These are phyloP conservation scores for Glaciozyma martinii DNA, from an alignment of 768 basidiomycete species.

Conservation along the genomic window DNA sequence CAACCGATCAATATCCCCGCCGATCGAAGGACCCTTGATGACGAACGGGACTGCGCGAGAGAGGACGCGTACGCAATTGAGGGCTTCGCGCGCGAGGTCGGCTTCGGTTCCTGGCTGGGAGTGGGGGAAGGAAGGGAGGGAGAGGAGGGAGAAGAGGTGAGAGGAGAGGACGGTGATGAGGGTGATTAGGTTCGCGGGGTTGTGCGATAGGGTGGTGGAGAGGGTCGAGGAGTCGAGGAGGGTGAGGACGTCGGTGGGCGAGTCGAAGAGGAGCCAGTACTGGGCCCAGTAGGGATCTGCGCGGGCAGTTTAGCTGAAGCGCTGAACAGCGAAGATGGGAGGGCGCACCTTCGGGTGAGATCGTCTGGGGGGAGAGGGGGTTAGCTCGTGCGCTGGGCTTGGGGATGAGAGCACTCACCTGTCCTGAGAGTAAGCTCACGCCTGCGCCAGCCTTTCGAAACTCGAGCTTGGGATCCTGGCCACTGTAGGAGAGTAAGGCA, in stretches of 20 bases:
- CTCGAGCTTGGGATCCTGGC: slow-evolving; percentile 27
- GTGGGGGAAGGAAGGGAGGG: slow-evolving; percentile 9
- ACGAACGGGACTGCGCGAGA: slow-evolving; percentile 83
- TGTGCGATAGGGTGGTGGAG: slow-evolving; percentile 1
- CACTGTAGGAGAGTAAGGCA: neutral
- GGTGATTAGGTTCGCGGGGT: slow-evolving; percentile 19
- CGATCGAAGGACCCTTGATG: slow-evolving; percentile 53
- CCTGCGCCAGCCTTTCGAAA: slow-evolving; percentile 22
- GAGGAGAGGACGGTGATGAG: slow-evolving; percentile 16
- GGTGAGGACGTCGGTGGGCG: slow-evolving; percentile 8
- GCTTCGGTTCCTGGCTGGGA: neutral
- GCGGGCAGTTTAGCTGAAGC: neutral
- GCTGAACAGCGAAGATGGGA: neutral
- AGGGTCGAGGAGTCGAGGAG: slow-evolving; percentile 20
- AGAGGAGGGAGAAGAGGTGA: slow-evolving; percentile 12
- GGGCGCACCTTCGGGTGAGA: neutral
- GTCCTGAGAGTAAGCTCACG: neutral
- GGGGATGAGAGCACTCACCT: neutral
- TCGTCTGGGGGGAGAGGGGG: neutral
- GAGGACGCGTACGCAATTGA: slow-evolving; percentile 86
- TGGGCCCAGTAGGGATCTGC: slow-evolving; percentile 26
- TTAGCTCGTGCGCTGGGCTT: neutral
- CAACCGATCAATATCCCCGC: slow-evolving; percentile 51
- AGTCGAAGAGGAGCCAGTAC: slow-evolving; percentile 15
- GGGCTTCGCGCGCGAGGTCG: slow-evolving; percentile 64